A percentile compares a stretch with the other conserved stretches of the same genome.
Evolutionary conservation across 805 yeast species (phyloP).

Genomic region (Myxozyma mucilagina): DNA sequence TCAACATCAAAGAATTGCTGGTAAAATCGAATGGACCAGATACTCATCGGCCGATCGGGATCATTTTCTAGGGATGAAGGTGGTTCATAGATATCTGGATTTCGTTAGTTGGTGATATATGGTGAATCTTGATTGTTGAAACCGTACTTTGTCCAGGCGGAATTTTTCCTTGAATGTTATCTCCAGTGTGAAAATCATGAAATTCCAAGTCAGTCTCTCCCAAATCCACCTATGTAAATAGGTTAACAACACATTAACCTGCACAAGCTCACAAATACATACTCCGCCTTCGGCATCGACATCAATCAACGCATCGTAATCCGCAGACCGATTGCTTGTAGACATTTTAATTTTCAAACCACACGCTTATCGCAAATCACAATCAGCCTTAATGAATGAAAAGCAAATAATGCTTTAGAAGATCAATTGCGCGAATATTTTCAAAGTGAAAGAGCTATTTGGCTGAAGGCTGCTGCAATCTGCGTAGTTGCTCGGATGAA

Average conservation of each 20-base stretch:
- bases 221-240: conserved; percentile 19
- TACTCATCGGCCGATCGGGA: conserved; percentile 20
- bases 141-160: conserved; percentile 24
- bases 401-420: too few relatives aligned
- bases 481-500: too few relatives aligned
- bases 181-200: conserved; percentile 33
- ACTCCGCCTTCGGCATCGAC: conserved; percentile 31
- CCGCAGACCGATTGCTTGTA: conserved; percentile 12
- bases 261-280: neutral
- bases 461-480: too few relatives aligned
- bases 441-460: too few relatives aligned
- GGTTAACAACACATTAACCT: neutral
- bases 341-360: conserved; percentile 3
- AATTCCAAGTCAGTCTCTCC: conserved; percentile 34
- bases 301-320: conserved; percentile 28
- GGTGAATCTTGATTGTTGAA: neutral
- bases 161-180: conserved; percentile 27
- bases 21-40: conserved; percentile 28
- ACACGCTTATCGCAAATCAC: too few relatives aligned
- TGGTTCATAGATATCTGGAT: conserved; percentile 15
- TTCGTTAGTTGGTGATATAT: neutral
- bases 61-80: conserved; percentile 20
- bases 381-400: too few relatives aligned
- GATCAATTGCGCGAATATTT: too few relatives aligned
- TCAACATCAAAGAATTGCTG: conserved; percentile 64